Percentiles rank a stretch among this genome's conserved stretches.
These are phyloP conservation scores for Neoboletus brunneissimus DNA, from an alignment of 768 basidiomycete species.

Conservation along the genomic window DNA sequence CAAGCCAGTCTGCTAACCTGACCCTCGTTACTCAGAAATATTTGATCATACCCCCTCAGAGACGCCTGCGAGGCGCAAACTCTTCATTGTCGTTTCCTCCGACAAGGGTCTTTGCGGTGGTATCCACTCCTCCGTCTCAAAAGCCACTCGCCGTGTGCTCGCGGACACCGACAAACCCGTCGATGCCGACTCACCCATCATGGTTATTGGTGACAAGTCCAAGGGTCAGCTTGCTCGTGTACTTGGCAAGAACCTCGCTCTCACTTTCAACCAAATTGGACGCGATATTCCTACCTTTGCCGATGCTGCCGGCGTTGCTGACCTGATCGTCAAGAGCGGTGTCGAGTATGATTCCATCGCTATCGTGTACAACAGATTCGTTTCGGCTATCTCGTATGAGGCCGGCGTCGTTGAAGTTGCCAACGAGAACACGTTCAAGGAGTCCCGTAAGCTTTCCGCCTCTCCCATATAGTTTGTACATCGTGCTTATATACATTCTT, in stretches of 20 bases:
- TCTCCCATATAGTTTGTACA: neutral
- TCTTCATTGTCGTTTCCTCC: conserved; percentile 93
- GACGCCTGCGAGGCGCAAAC: conserved; percentile 67
- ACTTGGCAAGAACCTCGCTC: conserved; percentile 59
- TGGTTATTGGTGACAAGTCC: conserved; percentile 96
- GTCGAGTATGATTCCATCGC: conserved; percentile 84
- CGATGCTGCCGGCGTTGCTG: conserved; percentile 91
- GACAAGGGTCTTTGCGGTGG: conserved; percentile 99
- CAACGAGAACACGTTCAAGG: conserved; percentile 77
- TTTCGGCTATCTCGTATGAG: conserved; percentile 91
- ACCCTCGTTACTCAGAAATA: conserved; percentile 57
- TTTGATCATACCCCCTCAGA: conserved; percentile 77
- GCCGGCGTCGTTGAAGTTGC: conserved; percentile 70
- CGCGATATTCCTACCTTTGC: conserved; percentile 96
- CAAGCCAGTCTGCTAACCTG: conserved; percentile 3
- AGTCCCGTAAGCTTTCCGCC: conserved; percentile 57
- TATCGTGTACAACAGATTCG: conserved; percentile 80
- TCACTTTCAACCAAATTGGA: conserved; percentile 98
- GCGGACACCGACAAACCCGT: conserved; percentile 47
- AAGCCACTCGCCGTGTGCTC: conserved; percentile 77
- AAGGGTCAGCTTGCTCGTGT: conserved; percentile 84
- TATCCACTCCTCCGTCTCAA: conserved; percentile 96
- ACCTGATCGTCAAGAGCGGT: conserved; percentile 83
- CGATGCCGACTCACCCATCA: conserved; percentile 63
- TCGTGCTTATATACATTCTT: neutral